These are phyloP conservation scores for Clarireedia monteithiana DNA, from an alignment of 2,329 filamentous ascomycete genomes.

Conservation along the genomic window DNA sequence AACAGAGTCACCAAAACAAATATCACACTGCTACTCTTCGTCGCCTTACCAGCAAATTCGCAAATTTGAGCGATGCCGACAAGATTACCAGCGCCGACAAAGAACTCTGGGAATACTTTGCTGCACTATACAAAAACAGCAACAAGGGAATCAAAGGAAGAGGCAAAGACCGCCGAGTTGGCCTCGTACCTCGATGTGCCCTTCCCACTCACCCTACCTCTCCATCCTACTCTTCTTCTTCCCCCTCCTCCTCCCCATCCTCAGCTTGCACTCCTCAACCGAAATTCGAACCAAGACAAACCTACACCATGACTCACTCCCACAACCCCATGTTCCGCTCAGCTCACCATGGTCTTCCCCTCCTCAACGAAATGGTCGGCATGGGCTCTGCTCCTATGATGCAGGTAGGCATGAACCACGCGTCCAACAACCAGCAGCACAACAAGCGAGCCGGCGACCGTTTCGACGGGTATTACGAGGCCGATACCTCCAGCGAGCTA, in stretches of 20 bases:
- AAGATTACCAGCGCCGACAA: conserved; percentile 44
- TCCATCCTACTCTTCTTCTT: neutral
- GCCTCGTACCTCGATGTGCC: conserved; percentile 1
- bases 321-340: no score
- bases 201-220: neutral
- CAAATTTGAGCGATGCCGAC: conserved; percentile 44
- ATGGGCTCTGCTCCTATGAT: no score
- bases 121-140: conserved; percentile 87
- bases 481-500: neutral
- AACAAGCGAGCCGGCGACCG: neutral
- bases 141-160: conserved; percentile 98
- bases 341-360: no score
- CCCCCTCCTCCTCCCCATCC: neutral
- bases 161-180: conserved; percentile 71
- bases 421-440: no score
- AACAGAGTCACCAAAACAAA: conserved; percentile 41
- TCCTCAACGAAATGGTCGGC: no score
- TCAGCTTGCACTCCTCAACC: no score
- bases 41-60: conserved; percentile 72
- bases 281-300: no score
- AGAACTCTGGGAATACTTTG: conserved; percentile 78
- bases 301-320: no score
- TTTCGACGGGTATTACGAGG: conserved; percentile 1
- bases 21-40: conserved; percentile 74
- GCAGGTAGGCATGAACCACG: no score